Base-by-base conservation (phyloP, 768 basidiomycete genomes). In the Amanita pallidorosea region DNA sequence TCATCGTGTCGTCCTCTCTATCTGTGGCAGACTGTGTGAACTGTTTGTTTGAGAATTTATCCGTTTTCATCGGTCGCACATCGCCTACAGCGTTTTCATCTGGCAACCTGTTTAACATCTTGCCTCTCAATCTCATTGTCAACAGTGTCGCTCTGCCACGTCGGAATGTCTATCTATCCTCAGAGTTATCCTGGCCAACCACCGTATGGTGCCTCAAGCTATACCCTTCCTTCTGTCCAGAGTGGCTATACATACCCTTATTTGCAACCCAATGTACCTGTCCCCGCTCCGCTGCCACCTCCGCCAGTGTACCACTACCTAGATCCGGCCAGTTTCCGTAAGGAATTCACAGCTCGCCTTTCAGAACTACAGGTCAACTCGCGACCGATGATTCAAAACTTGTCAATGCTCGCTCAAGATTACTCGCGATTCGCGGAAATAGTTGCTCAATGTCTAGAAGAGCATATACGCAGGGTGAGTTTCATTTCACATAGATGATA, bases 331-430 rank as follows among this genome's bases (percentile, higher is more conserved):
- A 70, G 76, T 35, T 91, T 91, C 64, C 80, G 90, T 57, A 79
- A 81, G 68, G 88, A 90, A 69, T 91, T 85, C 67, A 61, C 77
- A 50, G 64, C 70, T 37, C 81, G 87, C 54, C 81, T 96, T 49
- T 70, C 79, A 60, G 80, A 84, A 56, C 83, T 99, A 55, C 89
- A 83, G 47, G 83, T 93, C 74, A 99, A 98, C 69, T 95, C 93
- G 57, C 84, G 93, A 61, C 86, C 91, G 8, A 81, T 96, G 55
- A 99, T 99, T 56, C 91, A 96, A 70, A 79, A 77, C 54, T 69
- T 99, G 13, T 97, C 96, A 31, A 83, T 93, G 76, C 78, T 88
- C 57, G 95, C 96, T 48, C 87, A 91, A 68, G 88, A 95, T 50
- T 85, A 87, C 63, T 67, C 77, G 35, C 79, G 85, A 38, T 89